A percentile compares a stretch with the other conserved stretches of the same genome.
Evolutionary conservation across 164 flowering plant species (phyloP).

Genomic region (Berberis thunbergii): DNA sequence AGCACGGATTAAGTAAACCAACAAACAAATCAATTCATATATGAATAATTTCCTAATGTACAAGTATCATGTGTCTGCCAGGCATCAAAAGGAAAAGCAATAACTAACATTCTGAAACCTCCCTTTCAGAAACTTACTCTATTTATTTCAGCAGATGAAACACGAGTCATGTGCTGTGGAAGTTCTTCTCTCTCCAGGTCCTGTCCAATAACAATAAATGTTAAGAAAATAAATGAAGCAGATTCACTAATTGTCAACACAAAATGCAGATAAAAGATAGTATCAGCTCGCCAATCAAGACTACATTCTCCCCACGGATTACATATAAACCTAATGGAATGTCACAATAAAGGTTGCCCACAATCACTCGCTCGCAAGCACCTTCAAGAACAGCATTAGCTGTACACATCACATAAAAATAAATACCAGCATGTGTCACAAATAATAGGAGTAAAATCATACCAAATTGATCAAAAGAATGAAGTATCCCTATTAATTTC

Average conservation of each 20-base stretch:
- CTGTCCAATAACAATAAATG: constrained; percentile 17
- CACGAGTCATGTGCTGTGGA: constrained; percentile 75
- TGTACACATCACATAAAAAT: constrained; percentile 2
- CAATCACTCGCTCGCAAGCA: constrained; percentile 46
- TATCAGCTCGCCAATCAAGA: constrained; percentile 53
- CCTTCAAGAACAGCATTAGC: constrained; percentile 48
- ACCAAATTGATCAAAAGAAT: constrained; percentile 51
- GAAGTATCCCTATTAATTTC: constrained; percentile 36
- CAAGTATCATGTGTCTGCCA: not conserved
- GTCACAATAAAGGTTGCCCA: constrained; percentile 44
- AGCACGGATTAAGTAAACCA: no score
- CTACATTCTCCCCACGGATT: constrained; percentile 48
- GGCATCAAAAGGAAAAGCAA: not conserved
- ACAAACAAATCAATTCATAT: no score
- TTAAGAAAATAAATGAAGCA: not conserved
- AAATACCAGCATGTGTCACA: not conserved
- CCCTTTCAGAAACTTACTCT: constrained; percentile 29
- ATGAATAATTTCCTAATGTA: no score
- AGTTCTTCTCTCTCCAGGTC: constrained; percentile 75
- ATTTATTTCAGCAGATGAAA: constrained; percentile 58
- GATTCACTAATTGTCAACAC: no score
- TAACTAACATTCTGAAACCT: no score
- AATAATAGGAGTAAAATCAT: not conserved
- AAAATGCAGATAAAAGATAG: not conserved
- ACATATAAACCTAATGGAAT: constrained; percentile 40